A percentile compares a stretch with the other conserved stretches of the same genome.
phyloP scores from a whole-genome alignment of 2,329 filamentous ascomycete species.

The Penicillium occitanis region DNA sequence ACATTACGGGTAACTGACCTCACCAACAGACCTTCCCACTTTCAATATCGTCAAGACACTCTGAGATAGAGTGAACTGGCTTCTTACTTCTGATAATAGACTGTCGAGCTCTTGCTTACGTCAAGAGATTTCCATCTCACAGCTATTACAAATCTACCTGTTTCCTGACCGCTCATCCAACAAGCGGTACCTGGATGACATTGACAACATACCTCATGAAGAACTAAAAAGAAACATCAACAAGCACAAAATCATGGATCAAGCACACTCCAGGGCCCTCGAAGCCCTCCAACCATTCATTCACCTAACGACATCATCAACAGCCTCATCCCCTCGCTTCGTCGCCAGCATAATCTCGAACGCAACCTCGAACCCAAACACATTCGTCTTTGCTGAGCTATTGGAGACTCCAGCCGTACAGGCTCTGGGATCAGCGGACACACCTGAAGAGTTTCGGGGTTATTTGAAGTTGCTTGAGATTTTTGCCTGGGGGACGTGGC shows the following conservation, averaged over 20 bases:
- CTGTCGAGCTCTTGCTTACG: too few relatives aligned
- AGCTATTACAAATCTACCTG: not conserved
- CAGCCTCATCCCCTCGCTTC: slow-evolving; percentile 67
- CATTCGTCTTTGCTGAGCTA: slow-evolving; percentile 93
- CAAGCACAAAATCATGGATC: slow-evolving; percentile 41
- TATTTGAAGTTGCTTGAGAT: slow-evolving; percentile 75
- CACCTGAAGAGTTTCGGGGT: slow-evolving; percentile 60
- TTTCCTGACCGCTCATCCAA: not conserved
- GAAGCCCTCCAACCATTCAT: slow-evolving; percentile 78
- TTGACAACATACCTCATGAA: not conserved
- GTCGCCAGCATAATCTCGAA: slow-evolving; percentile 82
- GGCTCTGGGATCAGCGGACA: slow-evolving; percentile 57
- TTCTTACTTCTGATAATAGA: too few relatives aligned
- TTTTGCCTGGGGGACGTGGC: slow-evolving; percentile 90
- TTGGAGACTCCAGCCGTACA: slow-evolving; percentile 78
- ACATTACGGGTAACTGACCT: not conserved
- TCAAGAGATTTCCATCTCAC: not conserved
- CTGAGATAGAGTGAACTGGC: not conserved
- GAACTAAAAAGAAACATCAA: not conserved
- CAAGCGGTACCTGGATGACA: not conserved
- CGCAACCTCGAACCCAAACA: slow-evolving; percentile 85
- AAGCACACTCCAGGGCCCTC: slow-evolving; percentile 53
- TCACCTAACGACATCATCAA: slow-evolving; percentile 80
- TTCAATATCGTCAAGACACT: not conserved
- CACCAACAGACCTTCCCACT: not conserved